Evolutionary conservation across 2,329 filamentous ascomycete species (phyloP).

Genomic region (Xylaria sp.): DNA sequence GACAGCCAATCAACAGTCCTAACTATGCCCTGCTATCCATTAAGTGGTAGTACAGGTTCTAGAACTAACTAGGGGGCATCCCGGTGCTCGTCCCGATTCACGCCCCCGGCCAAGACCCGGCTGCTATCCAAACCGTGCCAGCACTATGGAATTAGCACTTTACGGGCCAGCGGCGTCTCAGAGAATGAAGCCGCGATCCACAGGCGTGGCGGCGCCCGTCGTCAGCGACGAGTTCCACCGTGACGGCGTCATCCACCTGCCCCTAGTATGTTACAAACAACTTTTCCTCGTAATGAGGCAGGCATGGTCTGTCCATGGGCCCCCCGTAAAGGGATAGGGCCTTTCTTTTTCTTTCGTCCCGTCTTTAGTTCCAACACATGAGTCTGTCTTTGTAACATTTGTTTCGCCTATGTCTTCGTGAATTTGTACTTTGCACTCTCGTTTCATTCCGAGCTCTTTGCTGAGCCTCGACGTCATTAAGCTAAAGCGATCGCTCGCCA

Average conservation of each 20-base stretch:
- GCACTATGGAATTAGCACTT: slow-evolving; percentile 16
- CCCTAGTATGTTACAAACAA: slow-evolving; percentile 20
- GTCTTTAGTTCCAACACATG: slow-evolving; percentile 6
- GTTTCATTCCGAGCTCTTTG: slow-evolving; percentile 24
- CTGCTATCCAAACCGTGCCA: neutral
- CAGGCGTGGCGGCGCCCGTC: slow-evolving; percentile 25
- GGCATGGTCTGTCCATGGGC: neutral
- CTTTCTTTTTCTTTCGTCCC: slow-evolving; percentile 12
- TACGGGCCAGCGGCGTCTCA: slow-evolving; percentile 21
- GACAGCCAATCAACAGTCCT: slow-evolving; percentile 20
- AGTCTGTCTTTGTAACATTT: slow-evolving; percentile 11
- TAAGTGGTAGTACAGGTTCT: slow-evolving; percentile 4
- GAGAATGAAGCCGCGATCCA: slow-evolving; percentile 19
- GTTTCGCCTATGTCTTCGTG: slow-evolving; percentile 4
- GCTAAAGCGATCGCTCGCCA: neutral
- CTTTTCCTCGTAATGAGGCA: slow-evolving; percentile 12
- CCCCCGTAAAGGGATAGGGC: neutral
- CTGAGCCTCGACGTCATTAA: slow-evolving; percentile 32
- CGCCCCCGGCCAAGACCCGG: slow-evolving; percentile 12
- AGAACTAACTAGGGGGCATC: slow-evolving; percentile 11
- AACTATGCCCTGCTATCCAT: neutral
- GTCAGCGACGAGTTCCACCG: slow-evolving; percentile 29
- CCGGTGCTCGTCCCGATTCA: slow-evolving; percentile 25
- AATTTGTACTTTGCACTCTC: slow-evolving; percentile 4
- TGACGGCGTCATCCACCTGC: slow-evolving; percentile 27